Evolutionary conservation across 495 filamentous ascomycete species (phyloP), one percentile per base, ranked within the genome.

Genomic region (Neurospora hispaniola): DNA sequence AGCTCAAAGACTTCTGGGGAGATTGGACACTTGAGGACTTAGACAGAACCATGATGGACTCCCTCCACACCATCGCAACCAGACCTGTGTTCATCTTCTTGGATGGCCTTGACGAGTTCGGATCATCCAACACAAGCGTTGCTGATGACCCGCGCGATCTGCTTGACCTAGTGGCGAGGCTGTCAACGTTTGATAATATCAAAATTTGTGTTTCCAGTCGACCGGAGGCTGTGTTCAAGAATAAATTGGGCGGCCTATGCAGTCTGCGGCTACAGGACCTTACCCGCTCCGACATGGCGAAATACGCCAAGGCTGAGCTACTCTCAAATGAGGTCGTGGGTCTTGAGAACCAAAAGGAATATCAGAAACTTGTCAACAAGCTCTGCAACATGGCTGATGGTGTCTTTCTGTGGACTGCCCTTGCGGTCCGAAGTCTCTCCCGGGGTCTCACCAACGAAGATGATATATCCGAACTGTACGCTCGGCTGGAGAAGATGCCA

Each of bases 401-500:
- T 0, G 82, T 85, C 5, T 85, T 83, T 72, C 76, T 84, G 2
- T 85, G 84, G 84, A 79, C 82, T n/a, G 43, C 62, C 10, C 71
- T 85, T 7, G 82, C 81, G 4, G 73, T 81, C 1, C 44, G 71
- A n/a, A 76, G 74, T 16, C 75, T 85, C 0, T 7, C 77, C 4
- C 71, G 73, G 11, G 83, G 82, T 2, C n/a, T 84, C 8, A 71
- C 35, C 35, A 77, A 84, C 8, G 39, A 40, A 40, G 39, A 40
- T 40, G 39, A 40, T 10, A 40, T 40, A 40, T 40, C 39, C 39
- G 39, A 40, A 40, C 39, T 40, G 39, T 40, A 40, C 39, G 39
- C 39, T 9, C 39, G 39, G 39, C 39, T 40, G 39, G 39, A 40
- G 8, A 40, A 40, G 39, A 40, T 40, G 39, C 39, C 39, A 40